A percentile compares a stretch with the other conserved stretches of the same genome.
These are phyloP conservation scores for Rhynchosporium agropyri DNA, from an alignment of 2,329 filamentous ascomycete species.

Conservation along the genomic window DNA sequence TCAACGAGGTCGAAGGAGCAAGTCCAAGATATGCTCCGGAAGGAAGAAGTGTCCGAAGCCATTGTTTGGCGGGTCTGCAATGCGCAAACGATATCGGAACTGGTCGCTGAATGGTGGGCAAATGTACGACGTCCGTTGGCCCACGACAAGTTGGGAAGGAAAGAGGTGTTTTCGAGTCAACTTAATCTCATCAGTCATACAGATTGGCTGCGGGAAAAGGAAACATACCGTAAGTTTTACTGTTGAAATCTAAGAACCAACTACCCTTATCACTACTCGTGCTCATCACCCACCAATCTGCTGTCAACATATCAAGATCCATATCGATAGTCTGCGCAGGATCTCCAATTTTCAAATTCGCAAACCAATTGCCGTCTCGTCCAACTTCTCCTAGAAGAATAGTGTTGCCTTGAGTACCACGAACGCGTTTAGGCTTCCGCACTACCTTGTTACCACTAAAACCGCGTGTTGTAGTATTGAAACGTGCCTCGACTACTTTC, in stretches of 20 bases:
- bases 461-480: slow-evolving; percentile 28
- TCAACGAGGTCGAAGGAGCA: slow-evolving; percentile 28
- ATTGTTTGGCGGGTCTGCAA: slow-evolving; percentile 34
- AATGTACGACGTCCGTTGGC: slow-evolving; percentile 28
- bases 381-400: slow-evolving; percentile 32
- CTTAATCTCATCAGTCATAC: slow-evolving; percentile 10
- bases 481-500: slow-evolving; percentile 24
- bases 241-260: slow-evolving; percentile 27
- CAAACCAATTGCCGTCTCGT: slow-evolving; percentile 30
- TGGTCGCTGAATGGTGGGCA: slow-evolving; percentile 21
- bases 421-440: slow-evolving; percentile 24
- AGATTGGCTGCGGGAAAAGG: not conserved
- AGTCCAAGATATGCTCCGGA: slow-evolving; percentile 33
- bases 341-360: slow-evolving; percentile 29
- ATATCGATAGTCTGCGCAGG: slow-evolving; percentile 30
- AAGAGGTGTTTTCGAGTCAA: slow-evolving; percentile 26
- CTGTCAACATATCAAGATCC: slow-evolving; percentile 35
- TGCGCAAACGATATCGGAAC: slow-evolving; percentile 30
- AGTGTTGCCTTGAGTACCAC: slow-evolving; percentile 27
- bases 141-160: slow-evolving; percentile 29
- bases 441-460: slow-evolving; percentile 30
- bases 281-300: slow-evolving; percentile 30
- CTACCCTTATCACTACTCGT: slow-evolving; percentile 29
- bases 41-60: slow-evolving; percentile 27
- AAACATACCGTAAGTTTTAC: slow-evolving; percentile 30